phyloP scores from a whole-genome alignment of 306 rosid genomes.

The Delonix regia region DNA sequence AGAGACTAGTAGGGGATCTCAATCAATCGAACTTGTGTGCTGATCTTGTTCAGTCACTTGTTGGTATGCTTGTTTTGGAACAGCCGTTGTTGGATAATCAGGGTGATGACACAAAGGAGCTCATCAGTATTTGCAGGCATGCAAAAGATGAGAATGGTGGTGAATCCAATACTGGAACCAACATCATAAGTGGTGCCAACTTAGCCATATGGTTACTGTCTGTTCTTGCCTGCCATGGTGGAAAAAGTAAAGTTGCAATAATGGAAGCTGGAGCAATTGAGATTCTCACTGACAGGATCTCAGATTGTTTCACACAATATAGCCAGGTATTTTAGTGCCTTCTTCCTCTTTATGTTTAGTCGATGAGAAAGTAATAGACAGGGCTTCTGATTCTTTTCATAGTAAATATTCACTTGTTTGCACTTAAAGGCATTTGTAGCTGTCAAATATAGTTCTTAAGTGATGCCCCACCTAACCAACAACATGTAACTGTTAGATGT shows the following conservation, averaged over 20 bases:
- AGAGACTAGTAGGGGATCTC: conserved; percentile 82
- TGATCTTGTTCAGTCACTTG: conserved; percentile 79
- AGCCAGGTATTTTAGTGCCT: conserved; percentile 71
- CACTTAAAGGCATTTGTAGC: conserved; percentile 10
- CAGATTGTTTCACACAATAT: conserved; percentile 69
- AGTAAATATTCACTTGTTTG: conserved; percentile 17
- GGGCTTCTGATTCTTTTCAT: conserved; percentile 27
- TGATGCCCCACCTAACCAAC: neutral
- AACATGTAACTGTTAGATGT: neutral
- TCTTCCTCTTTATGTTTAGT: conserved; percentile 12
- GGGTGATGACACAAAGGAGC: conserved; percentile 50
- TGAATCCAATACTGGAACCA: conserved; percentile 61
- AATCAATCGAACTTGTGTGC: conserved; percentile 56
- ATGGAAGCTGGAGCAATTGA: conserved; percentile 99
- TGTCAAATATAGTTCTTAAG: conserved; percentile 14
- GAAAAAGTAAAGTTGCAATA: conserved; percentile 64
- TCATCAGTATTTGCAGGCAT: conserved; percentile 72
- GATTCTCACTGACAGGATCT: conserved; percentile 78
- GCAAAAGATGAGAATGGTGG: conserved; percentile 44
- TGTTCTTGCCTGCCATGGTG: conserved; percentile 86
- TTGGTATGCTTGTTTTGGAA: conserved; percentile 62
- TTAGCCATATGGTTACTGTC: conserved; percentile 89
- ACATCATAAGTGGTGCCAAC: conserved; percentile 65
- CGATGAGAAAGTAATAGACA: conserved; percentile 21
- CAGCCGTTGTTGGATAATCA: conserved; percentile 50